phyloP scores from a whole-genome alignment of 176 grass and related monocot genomes.

The Avena eriantha region DNA sequence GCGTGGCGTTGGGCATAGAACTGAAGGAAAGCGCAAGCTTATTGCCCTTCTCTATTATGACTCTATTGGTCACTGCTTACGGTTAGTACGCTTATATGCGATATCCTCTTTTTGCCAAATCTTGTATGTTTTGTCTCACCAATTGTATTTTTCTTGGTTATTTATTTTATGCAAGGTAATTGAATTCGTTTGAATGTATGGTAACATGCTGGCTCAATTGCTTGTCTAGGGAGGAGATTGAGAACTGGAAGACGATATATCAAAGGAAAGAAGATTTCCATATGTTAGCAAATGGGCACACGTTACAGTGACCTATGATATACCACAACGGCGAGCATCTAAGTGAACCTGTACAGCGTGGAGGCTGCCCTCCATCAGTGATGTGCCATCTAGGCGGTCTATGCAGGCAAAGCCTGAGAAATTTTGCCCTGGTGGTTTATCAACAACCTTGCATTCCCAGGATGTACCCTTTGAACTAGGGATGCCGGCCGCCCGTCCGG shows the following conservation, averaged over 20 bases:
- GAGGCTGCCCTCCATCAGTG: neutral
- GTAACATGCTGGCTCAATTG: conserved; percentile 34
- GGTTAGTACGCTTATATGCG: conserved; percentile 52
- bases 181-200: neutral
- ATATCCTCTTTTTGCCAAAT: neutral
- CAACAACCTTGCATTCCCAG: conserved; percentile 25
- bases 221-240: conserved; percentile 76
- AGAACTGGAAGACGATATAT: conserved; percentile 75
- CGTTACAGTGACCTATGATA: conserved; percentile 27
- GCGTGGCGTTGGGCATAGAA: conserved; percentile 63
- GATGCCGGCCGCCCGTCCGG: too few species aligned
- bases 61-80: conserved; percentile 75
- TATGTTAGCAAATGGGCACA: conserved; percentile 55
- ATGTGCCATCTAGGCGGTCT: neutral
- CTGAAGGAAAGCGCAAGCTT: conserved; percentile 63
- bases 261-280: conserved; percentile 61
- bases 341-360: conserved; percentile 19
- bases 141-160: conserved; percentile 25
- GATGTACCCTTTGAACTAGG: neutral
- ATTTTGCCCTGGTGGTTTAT: conserved; percentile 3
- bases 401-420: neutral
- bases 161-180: neutral
- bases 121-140: neutral
- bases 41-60: conserved; percentile 88
- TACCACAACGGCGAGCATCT: neutral